phyloP scores from a whole-genome alignment of 768 basidiomycete species.

The Leucogyrophana mollusca region DNA sequence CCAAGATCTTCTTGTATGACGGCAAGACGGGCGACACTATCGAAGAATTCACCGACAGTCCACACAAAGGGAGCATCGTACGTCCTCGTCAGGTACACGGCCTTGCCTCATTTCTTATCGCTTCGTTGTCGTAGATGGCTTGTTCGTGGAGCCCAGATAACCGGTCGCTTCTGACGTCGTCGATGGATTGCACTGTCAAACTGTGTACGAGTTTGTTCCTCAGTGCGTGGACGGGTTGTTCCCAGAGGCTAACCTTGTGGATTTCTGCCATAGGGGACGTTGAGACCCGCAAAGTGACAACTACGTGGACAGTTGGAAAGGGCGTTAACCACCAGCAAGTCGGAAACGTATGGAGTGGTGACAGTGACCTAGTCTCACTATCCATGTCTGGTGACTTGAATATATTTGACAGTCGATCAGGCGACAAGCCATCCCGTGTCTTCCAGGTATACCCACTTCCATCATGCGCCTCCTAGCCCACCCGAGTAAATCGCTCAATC shows the following conservation, averaged over 20 bases:
- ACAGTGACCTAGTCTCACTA: slow-evolving; percentile 73
- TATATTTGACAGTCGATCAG: slow-evolving; percentile 73
- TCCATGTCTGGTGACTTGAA: slow-evolving; percentile 82
- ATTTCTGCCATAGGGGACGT: slow-evolving; percentile 72
- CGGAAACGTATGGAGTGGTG: slow-evolving; percentile 81
- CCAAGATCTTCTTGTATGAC: slow-evolving; percentile 85
- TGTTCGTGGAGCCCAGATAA: slow-evolving; percentile 81
- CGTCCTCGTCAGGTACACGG: slow-evolving; percentile 24
- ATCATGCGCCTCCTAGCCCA: background rate
- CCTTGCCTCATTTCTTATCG: background rate
- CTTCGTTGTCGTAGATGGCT: slow-evolving; percentile 48
- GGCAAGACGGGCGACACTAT: slow-evolving; percentile 84
- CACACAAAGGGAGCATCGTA: slow-evolving; percentile 77
- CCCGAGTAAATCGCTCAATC: too few species aligned
- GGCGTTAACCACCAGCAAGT: slow-evolving; percentile 83
- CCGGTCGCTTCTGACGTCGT: slow-evolving; percentile 73
- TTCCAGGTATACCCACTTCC: slow-evolving; percentile 49
- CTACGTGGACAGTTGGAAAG: slow-evolving; percentile 70
- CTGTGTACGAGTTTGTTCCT: slow-evolving; percentile 55
- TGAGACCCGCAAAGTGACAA: slow-evolving; percentile 61
- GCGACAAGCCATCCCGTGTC: slow-evolving; percentile 57
- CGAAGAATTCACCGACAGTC: slow-evolving; percentile 62
- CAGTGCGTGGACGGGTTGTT: too few species aligned
- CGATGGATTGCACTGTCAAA: slow-evolving; percentile 85
- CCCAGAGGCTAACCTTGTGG: too few species aligned